Percentiles rank a stretch among this genome's conserved stretches.
These are phyloP conservation scores for Oryza rufipogon DNA, from an alignment of 176 grass and related monocot species.

Conservation along the genomic window DNA sequence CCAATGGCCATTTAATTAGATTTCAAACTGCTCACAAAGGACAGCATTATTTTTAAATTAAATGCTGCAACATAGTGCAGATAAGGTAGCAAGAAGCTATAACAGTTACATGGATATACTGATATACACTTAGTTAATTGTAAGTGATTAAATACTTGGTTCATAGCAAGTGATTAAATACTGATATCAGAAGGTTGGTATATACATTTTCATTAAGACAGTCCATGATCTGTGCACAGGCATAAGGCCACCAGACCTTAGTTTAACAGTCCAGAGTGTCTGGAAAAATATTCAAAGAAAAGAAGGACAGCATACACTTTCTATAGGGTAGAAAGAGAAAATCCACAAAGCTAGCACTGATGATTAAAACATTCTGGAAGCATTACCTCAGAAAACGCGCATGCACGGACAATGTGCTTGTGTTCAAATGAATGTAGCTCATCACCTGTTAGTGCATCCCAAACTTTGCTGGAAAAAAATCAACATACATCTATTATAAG, in stretches of 20 bases:
- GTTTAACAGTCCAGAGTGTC: background rate
- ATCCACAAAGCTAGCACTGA: background rate
- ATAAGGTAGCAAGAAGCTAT: background rate
- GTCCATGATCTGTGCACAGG: background rate
- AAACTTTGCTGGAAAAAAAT: constrained; percentile 72
- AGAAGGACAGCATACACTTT: background rate
- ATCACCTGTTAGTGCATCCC: constrained; percentile 86
- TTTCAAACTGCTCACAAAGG: constrained; percentile 4
- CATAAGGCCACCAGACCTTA: background rate
- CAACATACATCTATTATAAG: background rate
- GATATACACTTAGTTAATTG: no score
- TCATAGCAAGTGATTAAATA: background rate
- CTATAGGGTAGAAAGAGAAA: background rate
- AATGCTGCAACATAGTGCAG: background rate
- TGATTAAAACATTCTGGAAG: constrained; percentile 2
- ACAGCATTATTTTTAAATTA: constrained; percentile 13
- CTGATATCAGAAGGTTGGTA: no score
- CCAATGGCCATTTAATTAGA: background rate
- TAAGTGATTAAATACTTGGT: background rate
- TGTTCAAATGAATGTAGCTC: constrained; percentile 93
- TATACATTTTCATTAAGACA: background rate
- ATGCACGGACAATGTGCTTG: constrained; percentile 89
- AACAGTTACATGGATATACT: background rate
- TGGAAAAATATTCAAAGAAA: background rate
- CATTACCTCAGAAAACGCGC: constrained; percentile 84